These are phyloP conservation scores for Mycena olivaceomarginata DNA, from an alignment of 768 basidiomycete species.

Conservation along the genomic window DNA sequence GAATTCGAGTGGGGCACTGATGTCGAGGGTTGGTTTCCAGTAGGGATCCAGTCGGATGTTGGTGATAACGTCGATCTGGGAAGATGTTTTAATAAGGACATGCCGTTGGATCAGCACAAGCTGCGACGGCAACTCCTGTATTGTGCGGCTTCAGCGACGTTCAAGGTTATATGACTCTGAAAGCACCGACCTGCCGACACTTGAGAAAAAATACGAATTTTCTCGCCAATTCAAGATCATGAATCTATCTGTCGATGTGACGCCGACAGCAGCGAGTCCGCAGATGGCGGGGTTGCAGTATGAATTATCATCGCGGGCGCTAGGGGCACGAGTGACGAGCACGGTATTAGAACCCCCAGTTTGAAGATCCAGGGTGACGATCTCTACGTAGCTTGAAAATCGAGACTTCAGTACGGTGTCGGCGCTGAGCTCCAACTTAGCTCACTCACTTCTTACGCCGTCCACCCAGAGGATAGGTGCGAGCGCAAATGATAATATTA, in stretches of 20 bases:
- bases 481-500: conserved; percentile 10
- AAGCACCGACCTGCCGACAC: neutral
- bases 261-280: neutral
- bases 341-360: neutral
- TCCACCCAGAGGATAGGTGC: neutral
- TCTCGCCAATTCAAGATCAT: neutral
- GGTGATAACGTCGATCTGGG: neutral
- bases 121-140: neutral
- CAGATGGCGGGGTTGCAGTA: neutral
- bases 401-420: neutral
- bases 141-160: neutral
- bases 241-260: too few species aligned
- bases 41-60: neutral
- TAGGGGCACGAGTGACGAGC: neutral
- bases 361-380: neutral
- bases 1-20: neutral
- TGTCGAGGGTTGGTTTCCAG: neutral
- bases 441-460: conserved; percentile 15
- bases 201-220: neutral
- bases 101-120: neutral
- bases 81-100: neutral
- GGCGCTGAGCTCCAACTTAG: too few species aligned
- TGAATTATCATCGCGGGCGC: neutral
- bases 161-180: too few species aligned
- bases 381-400: conserved; percentile 6